Base-by-base conservation (phyloP, 1,284 basidiomycete species). In the Ganoderma sinense region DNA sequence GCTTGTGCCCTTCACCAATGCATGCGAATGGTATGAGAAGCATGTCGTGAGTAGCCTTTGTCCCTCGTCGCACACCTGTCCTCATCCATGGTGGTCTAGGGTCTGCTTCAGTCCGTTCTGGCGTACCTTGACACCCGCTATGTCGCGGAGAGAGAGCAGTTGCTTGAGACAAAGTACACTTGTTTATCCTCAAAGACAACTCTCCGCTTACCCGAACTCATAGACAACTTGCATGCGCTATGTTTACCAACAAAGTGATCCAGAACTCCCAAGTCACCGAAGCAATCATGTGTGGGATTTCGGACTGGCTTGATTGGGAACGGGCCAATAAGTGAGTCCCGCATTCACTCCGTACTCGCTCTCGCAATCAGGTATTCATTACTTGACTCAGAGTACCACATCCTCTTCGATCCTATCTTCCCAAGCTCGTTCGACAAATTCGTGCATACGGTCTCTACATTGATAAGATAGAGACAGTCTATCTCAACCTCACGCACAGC, bases 71-170 rank as follows among this genome's bases (percentile, higher is more conserved):
- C 26, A 14, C 39, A 0, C 29, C 58, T 14, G n/a, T 8, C n/a
- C 65, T 26, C 7, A 39, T 33, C 1, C n/a, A 48, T 36, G 58
- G 40, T 61, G 66, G 39, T 71, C 8, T 65, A 91, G 89, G 79
- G 79, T 5, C 78, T 91, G 11, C 74, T 93, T 11, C 80, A 84
- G 73, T 89, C 89, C 0, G 76, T 92, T 29, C 76, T 92, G 68
- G 86, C 91, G 0, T 90, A 89, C 74, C 80, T 93, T 55, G 90
- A 93, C 75, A 88, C 90, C 75, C 82, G 82, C 0, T 91, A 90
- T 73, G 80, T 89, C 1, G 76, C 76, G 2, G 80, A 84, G 66
- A 79, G 81, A 39, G 75, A 80, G 45, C 71, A 79, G 10, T 70
- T 82, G 10, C 68, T 74, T 18, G 78, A 77, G 26, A 85, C 89